phyloP scores from a whole-genome alignment of 177 flowering plant species.

The Viscum album region DNA sequence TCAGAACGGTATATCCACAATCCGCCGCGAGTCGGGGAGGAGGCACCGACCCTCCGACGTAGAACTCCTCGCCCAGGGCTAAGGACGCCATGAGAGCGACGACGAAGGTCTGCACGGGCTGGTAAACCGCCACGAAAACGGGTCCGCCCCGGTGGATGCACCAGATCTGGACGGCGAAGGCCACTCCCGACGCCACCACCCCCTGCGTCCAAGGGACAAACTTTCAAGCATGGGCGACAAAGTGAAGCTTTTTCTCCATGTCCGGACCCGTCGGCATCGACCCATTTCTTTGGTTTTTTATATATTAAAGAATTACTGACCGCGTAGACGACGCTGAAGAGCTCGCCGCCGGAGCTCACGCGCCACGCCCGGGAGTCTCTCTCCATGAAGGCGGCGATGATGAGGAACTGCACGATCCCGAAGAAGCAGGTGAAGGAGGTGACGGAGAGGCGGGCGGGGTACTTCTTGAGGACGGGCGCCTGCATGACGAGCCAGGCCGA shows the following conservation, averaged over 20 bases:
- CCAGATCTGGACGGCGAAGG: conserved; percentile 99
- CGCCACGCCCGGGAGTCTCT: conserved; percentile 63
- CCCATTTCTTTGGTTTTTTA: no score
- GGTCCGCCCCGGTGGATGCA: conserved; percentile 99
- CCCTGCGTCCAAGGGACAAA: no score
- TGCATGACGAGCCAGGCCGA: conserved; percentile 91
- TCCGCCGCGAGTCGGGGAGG: no score
- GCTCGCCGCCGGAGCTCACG: conserved; percentile 61
- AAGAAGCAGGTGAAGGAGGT: conserved; percentile 96
- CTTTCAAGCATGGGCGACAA: no score
- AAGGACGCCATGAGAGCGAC: conserved; percentile 91
- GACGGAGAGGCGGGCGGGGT: conserved; percentile 94
- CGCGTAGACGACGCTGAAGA: conserved; percentile 81
- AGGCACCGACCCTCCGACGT: conserved; percentile 67
- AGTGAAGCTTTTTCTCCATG: no score
- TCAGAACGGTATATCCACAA: background rate
- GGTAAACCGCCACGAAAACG: conserved; percentile 94
- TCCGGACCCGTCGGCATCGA: no score
- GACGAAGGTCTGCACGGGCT: conserved; percentile 93
- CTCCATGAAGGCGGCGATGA: conserved; percentile 57
- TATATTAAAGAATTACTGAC: conserved; percentile 19
- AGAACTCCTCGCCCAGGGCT: conserved; percentile 86
- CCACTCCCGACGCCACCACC: conserved; percentile 92
- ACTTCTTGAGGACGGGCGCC: conserved; percentile 80
- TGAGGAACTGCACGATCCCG: conserved; percentile 72